A percentile compares a stretch with the other conserved stretches of the same genome.
Conservation (phyloP, 192 early-diverging fungal genomes). For the Backusella macrospora region DNA sequence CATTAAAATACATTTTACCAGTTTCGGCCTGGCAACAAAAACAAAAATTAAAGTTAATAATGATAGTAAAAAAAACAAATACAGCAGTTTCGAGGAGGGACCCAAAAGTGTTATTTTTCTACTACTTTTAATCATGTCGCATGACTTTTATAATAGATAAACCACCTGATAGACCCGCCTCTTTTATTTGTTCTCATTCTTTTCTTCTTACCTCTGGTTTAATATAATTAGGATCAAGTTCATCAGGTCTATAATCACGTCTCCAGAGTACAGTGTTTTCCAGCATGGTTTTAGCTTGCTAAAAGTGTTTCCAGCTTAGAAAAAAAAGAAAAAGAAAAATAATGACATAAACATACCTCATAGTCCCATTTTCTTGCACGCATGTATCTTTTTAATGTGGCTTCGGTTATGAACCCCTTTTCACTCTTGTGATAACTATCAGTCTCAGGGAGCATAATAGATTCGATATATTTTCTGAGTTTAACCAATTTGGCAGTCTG, state of each 20-base stretch:
- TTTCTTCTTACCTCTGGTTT: slow-evolving; percentile 64
- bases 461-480: slow-evolving; percentile 28
- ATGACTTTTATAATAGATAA: slow-evolving; percentile 2
- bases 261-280: slow-evolving; percentile 83
- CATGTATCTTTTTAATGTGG: slow-evolving; percentile 42
- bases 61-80: too few species aligned
- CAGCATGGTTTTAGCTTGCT: slow-evolving; percentile 62
- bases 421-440: slow-evolving; percentile 41
- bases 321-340: too few species aligned
- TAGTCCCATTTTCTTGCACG: slow-evolving; percentile 47
- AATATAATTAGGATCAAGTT: slow-evolving; percentile 72
- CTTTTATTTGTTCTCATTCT: neutral
- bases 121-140: neutral
- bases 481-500: slow-evolving; percentile 31
- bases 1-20: slow-evolving; percentile 86
- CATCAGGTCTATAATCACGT: slow-evolving; percentile 66
- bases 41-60: neutral
- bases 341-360: slow-evolving; percentile 20
- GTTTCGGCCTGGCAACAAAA: slow-evolving; percentile 53
- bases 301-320: slow-evolving; percentile 12
- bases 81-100: neutral
- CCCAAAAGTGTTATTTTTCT: slow-evolving; percentile 14
- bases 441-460: slow-evolving; percentile 26
- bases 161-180: neutral
- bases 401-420: slow-evolving; percentile 39